Base-by-base conservation (phyloP, 495 filamentous ascomycete species). In the Paragyromitra xinjiangensis region DNA sequence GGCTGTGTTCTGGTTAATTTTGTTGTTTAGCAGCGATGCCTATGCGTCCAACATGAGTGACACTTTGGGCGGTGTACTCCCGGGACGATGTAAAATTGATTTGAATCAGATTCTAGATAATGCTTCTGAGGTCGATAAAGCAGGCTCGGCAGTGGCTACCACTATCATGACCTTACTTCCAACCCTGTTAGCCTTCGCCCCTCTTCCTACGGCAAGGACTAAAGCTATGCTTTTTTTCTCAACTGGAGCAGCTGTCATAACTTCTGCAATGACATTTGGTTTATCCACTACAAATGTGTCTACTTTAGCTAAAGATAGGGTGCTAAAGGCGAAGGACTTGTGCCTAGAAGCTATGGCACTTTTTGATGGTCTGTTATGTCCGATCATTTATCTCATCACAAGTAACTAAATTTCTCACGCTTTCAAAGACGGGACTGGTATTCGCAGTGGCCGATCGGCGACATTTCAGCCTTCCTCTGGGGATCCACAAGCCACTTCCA, bases 131-230 rank as follows among this genome's bases (percentile, higher is more conserved):
- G 16, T 50, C 16, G 45, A 19, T n/a, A 16, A 50, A 6, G 16
- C n/a, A 50, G 16, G 45, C n/a, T 50, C 16, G n/a, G 14, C 37
- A 59, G 58, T 37, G 3, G 58, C 69, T 26, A 71, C 69, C 4
- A 53, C 40, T 12, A 19, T 71, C 29, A 50, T 71, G 58, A 71
- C 69, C 12, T 14, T 71, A 8, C 24, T 71, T 8, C 58, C 44
- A 24, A 26, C 44, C 4, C 19, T 71, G 22, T 40, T 71, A 5
- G 34, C 16, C 29, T 26, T 37, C 11, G 16, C 42, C 1, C 24
- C 58, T 14, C 45, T 71, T 5, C 56, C n/a, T 7, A 64, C 26
- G 0, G 69, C 69, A n/a, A 53, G 19, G 1, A 64, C 48, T 7
- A 19, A 7, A 16, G n/a, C 12, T 8, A 29, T 71, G 16, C 19